Evolutionary conservation across 2,329 filamentous ascomycete genomes (phyloP), one percentile per base, ranked within the genome.

Genomic region (Diaporthe aspalathi): DNA sequence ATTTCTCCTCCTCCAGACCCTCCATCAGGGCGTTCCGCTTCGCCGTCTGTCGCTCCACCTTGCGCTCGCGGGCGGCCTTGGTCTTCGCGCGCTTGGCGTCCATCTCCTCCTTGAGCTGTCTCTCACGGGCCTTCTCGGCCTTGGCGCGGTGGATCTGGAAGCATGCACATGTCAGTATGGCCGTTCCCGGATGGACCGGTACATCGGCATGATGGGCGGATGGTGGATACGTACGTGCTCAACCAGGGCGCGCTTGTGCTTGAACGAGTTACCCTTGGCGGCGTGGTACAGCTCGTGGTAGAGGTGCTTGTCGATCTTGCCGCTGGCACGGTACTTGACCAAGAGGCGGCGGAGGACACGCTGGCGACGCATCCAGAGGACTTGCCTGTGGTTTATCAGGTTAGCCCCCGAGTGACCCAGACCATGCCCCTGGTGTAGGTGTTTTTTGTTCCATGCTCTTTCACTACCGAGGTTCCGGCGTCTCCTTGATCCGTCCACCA

Each of bases 181-280:
- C 60, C 54, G 17, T 29, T 69, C 69, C 57, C 43, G 20, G 17
- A 11, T 32, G 24, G 29, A 45, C 45, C 50, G 52, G 17, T 35
- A 12, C 20, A 8, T n/a, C 2, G 22, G 38, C 22, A 52, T n/a
- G n/a, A n/a, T 52, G 38, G 69, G 38, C 74, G 71, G 71, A 35
- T 12, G 32, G 12, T 38, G 35, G 9, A 38, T 67, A 94, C 96
- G 83, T 97, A 99, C 96, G 90, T 99, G 96, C 92, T 99, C 96
- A 85, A 99, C 94, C 81, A 99, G 92, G 83, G 95, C 96, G 88
- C 96, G 93, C 95, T 98, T 99, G 94, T 99, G 96, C 95, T 99
- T 99, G 93, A 99, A 99, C 86, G 96, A 95, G 93, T 99, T 99
- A 97, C 96, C 97, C 95, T 99, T 99, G 92, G 93, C 96, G 85